Percentiles rank a stretch among this genome's conserved stretches.
These are phyloP conservation scores for Lepidium africanum DNA, from an alignment of 345 rosid species.

Conservation along the genomic window DNA sequence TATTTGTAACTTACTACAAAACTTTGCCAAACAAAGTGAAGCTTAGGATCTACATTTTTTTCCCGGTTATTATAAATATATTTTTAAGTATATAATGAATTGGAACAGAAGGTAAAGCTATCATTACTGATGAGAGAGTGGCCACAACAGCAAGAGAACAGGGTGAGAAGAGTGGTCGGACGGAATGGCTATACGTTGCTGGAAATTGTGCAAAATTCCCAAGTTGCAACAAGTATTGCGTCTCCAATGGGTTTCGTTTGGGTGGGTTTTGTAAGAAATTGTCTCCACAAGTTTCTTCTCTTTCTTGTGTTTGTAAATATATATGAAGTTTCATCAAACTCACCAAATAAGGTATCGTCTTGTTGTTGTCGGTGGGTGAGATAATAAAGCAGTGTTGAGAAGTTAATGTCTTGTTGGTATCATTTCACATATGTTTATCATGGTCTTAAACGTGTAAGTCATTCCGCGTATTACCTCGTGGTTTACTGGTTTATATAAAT, in stretches of 20 bases:
- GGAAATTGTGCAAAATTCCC: conserved; percentile 23
- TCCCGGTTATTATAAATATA: no score
- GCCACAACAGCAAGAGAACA: not conserved
- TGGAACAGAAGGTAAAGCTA: not conserved
- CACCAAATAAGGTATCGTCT: not conserved
- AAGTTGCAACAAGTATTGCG: conserved; percentile 20
- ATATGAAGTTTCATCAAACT: not conserved
- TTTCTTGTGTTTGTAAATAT: conserved; percentile 24
- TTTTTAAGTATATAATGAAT: not conserved
- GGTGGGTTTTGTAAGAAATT: conserved; percentile 30
- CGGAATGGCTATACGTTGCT: conserved; percentile 20
- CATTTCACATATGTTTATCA: not conserved
- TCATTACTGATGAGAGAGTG: not conserved
- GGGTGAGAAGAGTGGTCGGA: conserved; percentile 3
- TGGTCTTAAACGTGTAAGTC: not conserved
- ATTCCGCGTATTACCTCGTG: not conserved
- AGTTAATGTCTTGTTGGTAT: not conserved
- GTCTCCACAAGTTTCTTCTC: conserved; percentile 16
- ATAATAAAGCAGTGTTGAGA: conserved; percentile 3
- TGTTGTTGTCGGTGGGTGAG: not conserved
- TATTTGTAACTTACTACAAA: not conserved
- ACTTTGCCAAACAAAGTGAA: no score
- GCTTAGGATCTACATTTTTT: no score
- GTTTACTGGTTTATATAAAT: not conserved
- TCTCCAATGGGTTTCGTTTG: conserved; percentile 20